These are phyloP conservation scores for Rhynchosporium agropyri DNA, from an alignment of 2,329 filamentous ascomycete species.

Conservation along the genomic window DNA sequence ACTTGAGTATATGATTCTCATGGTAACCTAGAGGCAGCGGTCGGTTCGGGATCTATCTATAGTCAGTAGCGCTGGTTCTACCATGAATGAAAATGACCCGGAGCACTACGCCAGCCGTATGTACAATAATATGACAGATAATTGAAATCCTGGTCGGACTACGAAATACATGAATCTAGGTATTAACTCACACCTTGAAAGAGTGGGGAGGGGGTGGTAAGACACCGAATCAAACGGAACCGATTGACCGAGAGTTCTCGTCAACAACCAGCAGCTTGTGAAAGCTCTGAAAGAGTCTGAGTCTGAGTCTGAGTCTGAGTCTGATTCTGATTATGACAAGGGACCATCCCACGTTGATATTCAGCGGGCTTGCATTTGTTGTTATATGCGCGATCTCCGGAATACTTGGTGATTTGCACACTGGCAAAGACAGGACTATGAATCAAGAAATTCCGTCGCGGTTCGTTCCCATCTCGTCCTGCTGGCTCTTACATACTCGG, in stretches of 20 bases:
- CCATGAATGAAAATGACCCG: not conserved
- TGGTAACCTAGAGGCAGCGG: not conserved
- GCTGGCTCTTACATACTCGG: not conserved
- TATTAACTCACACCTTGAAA: not conserved
- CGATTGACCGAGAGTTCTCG: constrained; percentile 5
- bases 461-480: not conserved
- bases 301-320: not conserved
- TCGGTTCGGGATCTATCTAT: not conserved
- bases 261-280: not conserved
- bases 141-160: too few species aligned
- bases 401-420: not conserved
- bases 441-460: not conserved
- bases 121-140: not conserved
- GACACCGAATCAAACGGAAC: not conserved
- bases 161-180: not conserved
- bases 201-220: not conserved
- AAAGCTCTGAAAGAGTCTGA: not conserved
- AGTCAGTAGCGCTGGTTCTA: too few species aligned
- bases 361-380: constrained; percentile 13
- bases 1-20: too few species aligned
- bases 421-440: not conserved
- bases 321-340: constrained; percentile 10
- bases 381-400: constrained; percentile 5
- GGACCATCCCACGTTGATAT: constrained; percentile 21
- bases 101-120: not conserved